These are phyloP conservation scores for Cercophora newfieldiana DNA, from an alignment of 495 filamentous ascomycete species.

Conservation along the genomic window DNA sequence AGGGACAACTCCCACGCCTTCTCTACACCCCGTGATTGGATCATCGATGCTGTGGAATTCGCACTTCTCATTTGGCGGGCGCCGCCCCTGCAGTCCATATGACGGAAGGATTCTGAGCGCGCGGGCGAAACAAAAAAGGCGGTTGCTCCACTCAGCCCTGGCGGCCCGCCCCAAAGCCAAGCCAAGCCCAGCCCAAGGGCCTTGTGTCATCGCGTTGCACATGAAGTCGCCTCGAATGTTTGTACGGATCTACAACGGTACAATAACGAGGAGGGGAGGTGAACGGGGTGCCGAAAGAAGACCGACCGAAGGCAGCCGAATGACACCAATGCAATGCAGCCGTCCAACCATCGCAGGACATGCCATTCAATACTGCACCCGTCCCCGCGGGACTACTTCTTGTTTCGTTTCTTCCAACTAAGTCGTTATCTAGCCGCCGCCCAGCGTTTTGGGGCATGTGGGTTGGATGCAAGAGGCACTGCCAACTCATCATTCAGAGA, in stretches of 20 bases:
- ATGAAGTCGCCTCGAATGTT: no score
- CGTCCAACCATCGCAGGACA: background rate
- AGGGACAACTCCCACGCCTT: background rate
- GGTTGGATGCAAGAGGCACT: no score
- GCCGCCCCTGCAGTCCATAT: background rate
- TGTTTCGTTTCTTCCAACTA: background rate
- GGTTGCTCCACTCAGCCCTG: constrained; percentile 1
- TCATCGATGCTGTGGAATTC: background rate
- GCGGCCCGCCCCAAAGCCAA: background rate
- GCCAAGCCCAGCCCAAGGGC: background rate
- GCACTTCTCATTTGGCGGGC: background rate
- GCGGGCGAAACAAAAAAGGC: background rate
- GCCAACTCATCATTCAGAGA: no score
- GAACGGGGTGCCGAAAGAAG: no score
- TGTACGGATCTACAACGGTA: background rate
- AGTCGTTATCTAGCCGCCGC: background rate
- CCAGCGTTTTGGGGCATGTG: no score
- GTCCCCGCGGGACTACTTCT: background rate
- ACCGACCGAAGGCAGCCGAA: background rate
- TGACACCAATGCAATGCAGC: background rate
- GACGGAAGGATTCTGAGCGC: background rate
- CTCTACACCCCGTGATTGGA: background rate
- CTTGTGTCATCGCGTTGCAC: background rate
- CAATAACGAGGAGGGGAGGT: background rate
- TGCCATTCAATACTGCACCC: background rate